phyloP scores from a whole-genome alignment of 495 filamentous ascomycete species.

The Apiosordaria backusii region DNA sequence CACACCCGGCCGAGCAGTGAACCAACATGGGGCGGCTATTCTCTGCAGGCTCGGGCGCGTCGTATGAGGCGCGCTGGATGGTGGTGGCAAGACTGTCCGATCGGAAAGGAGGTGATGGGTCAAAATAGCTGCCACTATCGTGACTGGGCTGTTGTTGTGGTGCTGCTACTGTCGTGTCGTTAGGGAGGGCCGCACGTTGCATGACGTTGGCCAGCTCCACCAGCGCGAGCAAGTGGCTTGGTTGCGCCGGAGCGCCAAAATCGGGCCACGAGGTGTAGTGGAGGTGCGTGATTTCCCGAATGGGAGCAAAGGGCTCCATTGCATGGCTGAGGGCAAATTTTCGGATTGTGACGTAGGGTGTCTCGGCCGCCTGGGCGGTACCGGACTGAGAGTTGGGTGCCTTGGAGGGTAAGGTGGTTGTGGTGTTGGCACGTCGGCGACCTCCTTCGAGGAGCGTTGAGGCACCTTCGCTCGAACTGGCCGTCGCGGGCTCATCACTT shows the following conservation, averaged over 20 bases:
- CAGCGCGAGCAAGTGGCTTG: slow-evolving; percentile 76
- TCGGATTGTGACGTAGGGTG: slow-evolving; percentile 76
- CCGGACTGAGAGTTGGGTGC: slow-evolving; percentile 11
- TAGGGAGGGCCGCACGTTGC: slow-evolving; percentile 43
- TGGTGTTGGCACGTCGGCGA: slow-evolving; percentile 46
- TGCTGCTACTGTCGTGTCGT: slow-evolving; percentile 23
- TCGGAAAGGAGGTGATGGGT: neutral
- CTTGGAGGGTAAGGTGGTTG: slow-evolving; percentile 30
- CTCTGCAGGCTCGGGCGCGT: slow-evolving; percentile 53
- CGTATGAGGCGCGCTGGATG: slow-evolving; percentile 28
- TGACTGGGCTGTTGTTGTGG: neutral
- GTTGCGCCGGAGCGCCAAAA: slow-evolving; percentile 88
- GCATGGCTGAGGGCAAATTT: slow-evolving; percentile 82
- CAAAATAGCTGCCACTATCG: neutral
- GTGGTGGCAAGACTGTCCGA: neutral
- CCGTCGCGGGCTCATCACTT: slow-evolving; percentile 16
- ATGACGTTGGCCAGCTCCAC: slow-evolving; percentile 79
- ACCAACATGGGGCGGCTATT: slow-evolving; percentile 72
- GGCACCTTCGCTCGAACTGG: slow-evolving; percentile 25
- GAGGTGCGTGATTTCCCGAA: slow-evolving; percentile 91
- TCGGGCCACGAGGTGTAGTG: slow-evolving; percentile 96
- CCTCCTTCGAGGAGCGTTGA: slow-evolving; percentile 19
- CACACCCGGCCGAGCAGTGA: slow-evolving; percentile 94
- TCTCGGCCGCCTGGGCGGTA: slow-evolving; percentile 37
- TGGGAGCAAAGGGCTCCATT: slow-evolving; percentile 72